A percentile compares a stretch with the other conserved stretches of the same genome.
Evolutionary conservation across 805 yeast genomes (phyloP).

Genomic region (Wickerhamomyces ciferrii): DNA sequence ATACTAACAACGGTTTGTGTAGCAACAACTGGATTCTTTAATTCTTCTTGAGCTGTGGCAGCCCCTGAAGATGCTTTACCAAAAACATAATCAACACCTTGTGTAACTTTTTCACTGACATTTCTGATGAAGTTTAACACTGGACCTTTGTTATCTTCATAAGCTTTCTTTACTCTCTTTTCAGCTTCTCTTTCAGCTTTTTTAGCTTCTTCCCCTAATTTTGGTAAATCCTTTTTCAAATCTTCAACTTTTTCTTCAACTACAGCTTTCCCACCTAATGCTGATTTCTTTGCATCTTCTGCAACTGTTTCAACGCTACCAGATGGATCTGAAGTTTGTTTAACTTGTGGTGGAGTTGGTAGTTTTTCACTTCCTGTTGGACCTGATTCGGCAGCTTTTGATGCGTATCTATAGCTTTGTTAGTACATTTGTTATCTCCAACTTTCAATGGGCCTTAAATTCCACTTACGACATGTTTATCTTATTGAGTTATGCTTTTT

Average conservation of each 20-base stretch:
- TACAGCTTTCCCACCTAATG: constrained; percentile 12
- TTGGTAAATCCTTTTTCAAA: constrained; percentile 20
- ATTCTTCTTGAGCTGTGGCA: constrained; percentile 30
- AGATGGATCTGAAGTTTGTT: constrained; percentile 11
- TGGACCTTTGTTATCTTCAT: constrained; percentile 23
- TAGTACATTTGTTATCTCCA: neutral
- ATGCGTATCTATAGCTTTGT: constrained; percentile 6
- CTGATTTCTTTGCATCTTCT: constrained; percentile 13
- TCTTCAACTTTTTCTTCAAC: constrained; percentile 21
- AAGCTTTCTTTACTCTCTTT: constrained; percentile 26
- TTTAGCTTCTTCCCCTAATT: constrained; percentile 20
- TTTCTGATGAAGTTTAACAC: constrained; percentile 16
- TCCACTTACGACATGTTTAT: constrained; percentile 1
- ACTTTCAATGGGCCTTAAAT: too few species aligned
- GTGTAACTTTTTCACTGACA: constrained; percentile 15
- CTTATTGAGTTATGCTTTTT: neutral
- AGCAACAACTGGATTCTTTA: constrained; percentile 59
- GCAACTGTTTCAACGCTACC: constrained; percentile 14
- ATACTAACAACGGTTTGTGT: constrained; percentile 45
- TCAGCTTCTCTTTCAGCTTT: constrained; percentile 30
- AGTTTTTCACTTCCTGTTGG: constrained; percentile 4
- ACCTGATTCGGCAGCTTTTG: constrained; percentile 8
- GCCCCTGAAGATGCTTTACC: constrained; percentile 17
- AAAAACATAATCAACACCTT: constrained; percentile 15
- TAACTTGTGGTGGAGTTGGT: constrained; percentile 7